Conservation (phyloP, 345 rosid genomes). For the Theobroma cacao region DNA sequence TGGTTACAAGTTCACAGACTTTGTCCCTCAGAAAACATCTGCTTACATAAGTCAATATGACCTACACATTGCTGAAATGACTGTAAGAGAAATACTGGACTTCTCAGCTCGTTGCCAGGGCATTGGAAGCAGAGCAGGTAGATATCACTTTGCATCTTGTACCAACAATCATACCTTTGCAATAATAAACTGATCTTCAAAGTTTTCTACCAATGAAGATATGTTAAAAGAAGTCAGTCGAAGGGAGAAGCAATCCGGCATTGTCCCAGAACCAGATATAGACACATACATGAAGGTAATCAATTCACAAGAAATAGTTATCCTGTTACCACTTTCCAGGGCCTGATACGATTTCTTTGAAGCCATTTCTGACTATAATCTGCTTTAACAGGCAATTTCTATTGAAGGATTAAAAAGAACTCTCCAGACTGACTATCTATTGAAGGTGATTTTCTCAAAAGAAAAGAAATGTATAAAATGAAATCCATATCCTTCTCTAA, state of each 20-base stretch:
- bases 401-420: constrained; percentile 35
- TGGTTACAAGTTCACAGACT: constrained; percentile 52
- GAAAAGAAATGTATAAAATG: neutral
- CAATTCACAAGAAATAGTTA: neutral
- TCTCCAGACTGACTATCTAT: constrained; percentile 55
- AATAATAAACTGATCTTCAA: neutral
- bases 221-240: constrained; percentile 37
- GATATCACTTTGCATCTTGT: neutral
- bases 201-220: constrained; percentile 17
- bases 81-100: constrained; percentile 65
- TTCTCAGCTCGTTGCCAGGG: constrained; percentile 66
- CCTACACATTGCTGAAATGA: constrained; percentile 60
- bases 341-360: neutral
- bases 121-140: constrained; percentile 48
- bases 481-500: neutral
- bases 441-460: constrained; percentile 35
- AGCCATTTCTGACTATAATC: neutral
- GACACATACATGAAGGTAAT: constrained; percentile 58
- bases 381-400: constrained; percentile 43
- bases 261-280: constrained; percentile 44
- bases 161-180: neutral
- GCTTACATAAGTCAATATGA: constrained; percentile 68
- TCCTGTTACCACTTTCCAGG: neutral
- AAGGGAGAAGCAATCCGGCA: constrained; percentile 47
- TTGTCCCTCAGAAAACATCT: constrained; percentile 58